Base-by-base conservation (phyloP, 148 eudicot species). In the Fallopia convolvulus region DNA sequence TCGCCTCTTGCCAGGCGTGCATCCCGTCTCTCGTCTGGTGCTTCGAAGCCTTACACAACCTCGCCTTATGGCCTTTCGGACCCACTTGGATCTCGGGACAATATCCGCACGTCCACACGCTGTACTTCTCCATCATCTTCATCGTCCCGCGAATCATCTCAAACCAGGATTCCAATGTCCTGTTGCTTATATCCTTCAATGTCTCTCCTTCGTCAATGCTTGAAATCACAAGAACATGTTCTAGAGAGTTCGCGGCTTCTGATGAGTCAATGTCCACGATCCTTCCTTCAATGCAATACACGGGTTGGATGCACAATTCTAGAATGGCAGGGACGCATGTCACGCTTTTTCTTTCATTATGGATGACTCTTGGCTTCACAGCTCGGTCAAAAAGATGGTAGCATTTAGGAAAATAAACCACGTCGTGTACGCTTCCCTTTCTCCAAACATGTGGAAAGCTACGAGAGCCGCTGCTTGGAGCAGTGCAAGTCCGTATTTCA, bases 1-100 rank as follows among this genome's bases (percentile, higher is more conserved):
- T 87, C n/a, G 92, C 92, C 76, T 87, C 90, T 80, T 89, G 92
- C 90, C 90, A 87, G 2, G 92, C 89, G 26, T 89, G 92, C 85
- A 89, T 75, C 60, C 92, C 92, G 33, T 85, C 86, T 68, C 92
- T 87, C 55, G 89, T 84, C 80, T 89, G 92, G 49, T 89, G 92
- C 68, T 85, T 89, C n/a, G 87, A 81, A 21, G 90, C 92, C 81
- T 80, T 89, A 60, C 92, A 89, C 83, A 81, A 80, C 77, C 89
- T 83, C 65, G 86, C 89, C 82, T 89, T 89, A 81, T 89, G 90
- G 21, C 92, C 92, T 77, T 86, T 89, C 44, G 90, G 87, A 58
- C 92, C 90, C 21, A 89, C 92, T 81, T 89, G 92, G 75, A 89
- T 82, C 77, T 89, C 92, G 3, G 89, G 89, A 61, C 92, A 89